Base-by-base conservation (phyloP, 2,329 filamentous ascomycete species). In the Ceratocystis ficicola region DNA sequence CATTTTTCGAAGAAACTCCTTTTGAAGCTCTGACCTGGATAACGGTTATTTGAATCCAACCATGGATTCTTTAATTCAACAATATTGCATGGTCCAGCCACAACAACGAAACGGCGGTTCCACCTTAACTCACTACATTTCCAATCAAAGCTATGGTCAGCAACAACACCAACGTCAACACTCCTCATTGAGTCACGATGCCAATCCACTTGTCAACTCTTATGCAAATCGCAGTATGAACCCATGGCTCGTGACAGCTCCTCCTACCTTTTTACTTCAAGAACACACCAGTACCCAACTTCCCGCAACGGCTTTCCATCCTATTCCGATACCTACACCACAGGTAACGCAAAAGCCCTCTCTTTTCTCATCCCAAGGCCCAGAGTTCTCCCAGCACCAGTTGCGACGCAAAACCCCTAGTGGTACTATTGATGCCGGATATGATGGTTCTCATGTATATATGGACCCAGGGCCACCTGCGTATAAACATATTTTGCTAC, bases 321-420 rank as follows among this genome's bases (percentile, higher is more conserved):
- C 44, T 6, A 30, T 48, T 48, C 44, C 61, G 6, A 12, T 48
- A 7, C 41, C 25, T 30, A 48, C 28, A 63, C 44, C 44, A 36
- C 44, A 15, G 15, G 30, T 8, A 10, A 10, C 55, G 12, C 55
- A 59, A 59, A 59, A 59, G 2, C 55, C 55, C 12, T 36, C 55
- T 4, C 5, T 30, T 20, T 36, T 59, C 55, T 36, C 55, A n/a
- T 59, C 55, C 12, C 55, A 63, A 28, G 30, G n/a, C 5, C 44
- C 36, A 15, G 22, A 59, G 6, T 30, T 36, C 32, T 30, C 46
- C 7, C 61, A 46, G 30, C 61, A 95, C 74, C 88, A 90, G 71
- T 79, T 96, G 66, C 85, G 93, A 70, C 85, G 93, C 70, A 97
- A 97, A 75, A 97, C 93, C 7, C 94, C 93, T 3, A 93, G 87